Evolutionary conservation across 495 filamentous ascomycete species (phyloP), one percentile per base, ranked within the genome.

Genomic region (Aspergillus diversus): DNA sequence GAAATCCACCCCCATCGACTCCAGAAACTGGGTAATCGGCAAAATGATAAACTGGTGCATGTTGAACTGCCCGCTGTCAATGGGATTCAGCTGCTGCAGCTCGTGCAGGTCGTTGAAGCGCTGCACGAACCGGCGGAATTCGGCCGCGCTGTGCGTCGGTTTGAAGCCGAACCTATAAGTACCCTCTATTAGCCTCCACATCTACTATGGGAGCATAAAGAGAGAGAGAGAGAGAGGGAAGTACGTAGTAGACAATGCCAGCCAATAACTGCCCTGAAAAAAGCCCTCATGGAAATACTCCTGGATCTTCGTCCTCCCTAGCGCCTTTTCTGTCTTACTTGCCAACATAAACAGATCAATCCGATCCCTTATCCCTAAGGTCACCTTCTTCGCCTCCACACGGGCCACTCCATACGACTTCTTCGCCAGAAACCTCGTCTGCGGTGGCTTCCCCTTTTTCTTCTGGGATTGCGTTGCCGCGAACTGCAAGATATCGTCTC

Each of bases 231-330:
- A n/a, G 17, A 17, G 9, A 27, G 33, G 7, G 34, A 37, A 66
- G 31, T 54, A 77, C 74, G 72, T 80, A 0, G 76, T 76, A 21
- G 72, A 61, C 64, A 74, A 69, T 35, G 72, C 67, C 48, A 70
- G 63, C 78, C 78, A 81, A 62, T 77, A 80, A 7, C 72, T 73
- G 11, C 72, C 76, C 55, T 64, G 43, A 62, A 81, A 80, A 60
- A 81, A 81, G 7, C 61, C 61, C n/a, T 66, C 55, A 11, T 50
- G 58, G 34, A 81, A 79, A 46, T 66, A 68, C 32, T 78, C 77
- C 12, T 71, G 57, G 34, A 81, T 78, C 21, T 72, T 70, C 60
- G 73, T 68, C 17, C 65, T 64, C 9, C 71, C 75, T 31, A 81
- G 47, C 6, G 46, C 35, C 50, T 74, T 68, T 57, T 80, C 77